A percentile compares a stretch with the other conserved stretches of the same genome.
phyloP scores from a whole-genome alignment of 306 rosid genomes.

The Prunus padus region DNA sequence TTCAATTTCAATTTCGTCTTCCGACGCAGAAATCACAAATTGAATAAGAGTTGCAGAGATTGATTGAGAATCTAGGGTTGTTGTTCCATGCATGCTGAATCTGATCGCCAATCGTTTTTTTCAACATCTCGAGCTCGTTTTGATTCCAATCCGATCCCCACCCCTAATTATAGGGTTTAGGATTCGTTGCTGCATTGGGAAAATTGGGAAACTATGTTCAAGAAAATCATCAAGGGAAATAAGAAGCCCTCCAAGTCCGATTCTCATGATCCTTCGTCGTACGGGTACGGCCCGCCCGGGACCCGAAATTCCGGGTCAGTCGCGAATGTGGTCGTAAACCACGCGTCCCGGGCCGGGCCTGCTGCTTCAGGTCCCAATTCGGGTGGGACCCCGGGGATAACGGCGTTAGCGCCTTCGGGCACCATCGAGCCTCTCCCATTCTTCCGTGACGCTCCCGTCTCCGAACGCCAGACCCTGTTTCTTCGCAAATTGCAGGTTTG shows the following conservation, averaged over 20 bases:
- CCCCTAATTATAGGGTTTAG: conserved; percentile 38
- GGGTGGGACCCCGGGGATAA: background rate
- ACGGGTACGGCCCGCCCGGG: conserved; percentile 37
- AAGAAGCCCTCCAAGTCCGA: conserved; percentile 91
- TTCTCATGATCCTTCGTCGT: conserved; percentile 48
- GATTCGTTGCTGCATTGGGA: conserved; percentile 42
- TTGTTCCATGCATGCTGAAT: conserved; percentile 30
- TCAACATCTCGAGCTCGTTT: conserved; percentile 9
- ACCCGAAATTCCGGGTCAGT: conserved; percentile 43
- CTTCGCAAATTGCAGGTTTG: conserved; percentile 65
- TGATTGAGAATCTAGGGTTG: conserved; percentile 23
- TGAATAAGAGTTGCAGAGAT: background rate
- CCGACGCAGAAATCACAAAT: conserved; percentile 26
- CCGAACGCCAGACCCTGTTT: conserved; percentile 69
- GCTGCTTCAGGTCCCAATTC: conserved; percentile 26
- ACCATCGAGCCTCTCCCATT: conserved; percentile 61
- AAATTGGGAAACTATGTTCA: conserved; percentile 59
- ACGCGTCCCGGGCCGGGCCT: conserved; percentile 62
- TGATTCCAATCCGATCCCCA: conserved; percentile 25
- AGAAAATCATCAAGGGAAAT: conserved; percentile 80
- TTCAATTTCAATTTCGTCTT: conserved; percentile 5
- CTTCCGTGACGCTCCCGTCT: conserved; percentile 64
- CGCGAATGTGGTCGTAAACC: conserved; percentile 63
- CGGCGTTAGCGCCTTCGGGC: conserved; percentile 46
- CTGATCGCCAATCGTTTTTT: conserved; percentile 1